Evolutionary conservation across 1,139 yeast species (phyloP), one percentile per base, ranked within the genome.

Genomic region (Candida dubliniensis): DNA sequence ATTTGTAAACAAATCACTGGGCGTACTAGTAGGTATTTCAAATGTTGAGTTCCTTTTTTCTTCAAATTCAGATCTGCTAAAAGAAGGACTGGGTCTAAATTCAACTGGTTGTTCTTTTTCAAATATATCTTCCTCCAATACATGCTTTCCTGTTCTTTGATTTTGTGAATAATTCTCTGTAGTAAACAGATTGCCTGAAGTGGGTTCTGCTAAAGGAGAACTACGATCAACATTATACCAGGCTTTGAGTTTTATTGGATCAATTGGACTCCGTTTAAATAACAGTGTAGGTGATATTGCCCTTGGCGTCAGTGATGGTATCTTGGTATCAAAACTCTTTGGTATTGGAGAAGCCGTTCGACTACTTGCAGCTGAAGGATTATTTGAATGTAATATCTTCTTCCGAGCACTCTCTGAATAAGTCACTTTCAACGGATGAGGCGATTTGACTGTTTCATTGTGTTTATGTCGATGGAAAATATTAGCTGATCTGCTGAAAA

Each of bases 361-460:
- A 42, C 64, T 58, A 48, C 26, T 45, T 18, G 43, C 13, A 1
- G 41, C 8, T 8, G 41, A 38, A 24, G 25, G 2, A 25, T 18
- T 9, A 13, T 8, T 13, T 34, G 41, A 32, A 31, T 24, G 13
- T 31, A 32, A 26, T 12, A 32, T 9, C 26, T 32, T 15, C 64
- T 59, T 40, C 64, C 66, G 36, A 60, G 65, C 15, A 68, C 69
- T 39, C 63, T 72, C 38, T 59, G 60, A 1, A 70, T 58, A 41
- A 63, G 63, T 34, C 3, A 55, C 33, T 38, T 31, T 44, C 29
- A 57, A 49, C 1, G 58, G 56, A 34, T 53, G 58, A 2, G 50
- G 45, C 2, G 47, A 42, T 30, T 41, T 44, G 2, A 43, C 29
- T 9, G 26, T 7, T 31, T 48, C 50, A 18, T 18, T 18, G 6